Evolutionary conservation across 2,329 filamentous ascomycete genomes (phyloP), one percentile per base, ranked within the genome.

Genomic region (Ophiostoma novo-ulmi): DNA sequence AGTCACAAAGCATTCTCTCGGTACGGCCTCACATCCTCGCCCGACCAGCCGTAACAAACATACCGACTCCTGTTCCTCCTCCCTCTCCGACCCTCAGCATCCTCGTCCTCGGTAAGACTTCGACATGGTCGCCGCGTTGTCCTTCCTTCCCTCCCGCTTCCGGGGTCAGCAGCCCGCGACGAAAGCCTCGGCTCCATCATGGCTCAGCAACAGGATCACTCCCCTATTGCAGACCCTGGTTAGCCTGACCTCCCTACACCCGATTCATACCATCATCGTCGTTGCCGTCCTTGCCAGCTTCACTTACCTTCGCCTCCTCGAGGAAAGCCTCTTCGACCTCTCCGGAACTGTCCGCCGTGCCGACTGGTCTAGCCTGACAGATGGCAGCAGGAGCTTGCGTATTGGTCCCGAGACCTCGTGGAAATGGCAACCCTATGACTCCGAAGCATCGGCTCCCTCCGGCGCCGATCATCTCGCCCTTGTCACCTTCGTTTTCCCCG

Each of bases 181-280:
- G 44, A 80, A 83, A 73, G 80, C 80, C 39, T 76, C 78, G 22
- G 80, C 85, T 0, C 87, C 88, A 14, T 85, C 85, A 5, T 88
- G 85, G 83, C 75, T 85, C 71, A 87, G 85, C 80, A 87, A 85
- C 78, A 85, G 82, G 76, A 76, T 96, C 77, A 96, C 93, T 5
- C 90, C 91, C 3, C 80, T 90, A 69, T 85, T 98, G 67, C 91
- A 96, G 79, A 86, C 87, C 63, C 82, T 97, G 73, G 92, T 94
- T 58, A 89, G 88, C 75, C 86, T 92, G 76, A 93, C 95, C 72
- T 97, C 92, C 81, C 90, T 91, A 5, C 94, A 98, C 80, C 95
- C 95, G 0, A 97, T 99, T 74, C 93, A 98, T 78, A 97, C 94
- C 69, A 92, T 99, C 74, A 93, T 95, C 74, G 86, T 93, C 74